Conservation (phyloP, 2,329 filamentous ascomycete genomes). For the Furcasterigmium sp. region DNA sequence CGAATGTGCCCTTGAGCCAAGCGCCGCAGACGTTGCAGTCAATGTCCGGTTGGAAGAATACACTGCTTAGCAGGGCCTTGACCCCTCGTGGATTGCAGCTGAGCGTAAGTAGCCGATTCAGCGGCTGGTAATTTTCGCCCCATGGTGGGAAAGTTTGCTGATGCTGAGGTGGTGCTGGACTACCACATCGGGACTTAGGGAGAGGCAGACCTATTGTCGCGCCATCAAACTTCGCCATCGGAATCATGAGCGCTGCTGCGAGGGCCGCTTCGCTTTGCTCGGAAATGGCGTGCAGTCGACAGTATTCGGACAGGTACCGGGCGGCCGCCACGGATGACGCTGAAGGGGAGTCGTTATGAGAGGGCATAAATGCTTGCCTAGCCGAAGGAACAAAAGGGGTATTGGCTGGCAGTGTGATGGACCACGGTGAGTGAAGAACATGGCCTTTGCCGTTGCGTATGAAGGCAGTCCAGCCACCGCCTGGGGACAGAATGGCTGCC, state of each 20-base stretch:
- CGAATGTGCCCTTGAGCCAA: conserved; percentile 14
- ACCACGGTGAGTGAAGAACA: conserved; percentile 8
- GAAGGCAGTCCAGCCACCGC: conserved; percentile 17
- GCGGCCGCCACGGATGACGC: conserved; percentile 15
- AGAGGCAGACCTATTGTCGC: conserved; percentile 7
- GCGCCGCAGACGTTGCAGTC: conserved; percentile 13
- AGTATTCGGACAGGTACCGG: conserved; percentile 19
- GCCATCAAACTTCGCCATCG: conserved; percentile 17
- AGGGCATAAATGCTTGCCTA: background rate
- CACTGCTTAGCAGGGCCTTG: conserved; percentile 12
- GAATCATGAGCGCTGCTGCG: conserved; percentile 19
- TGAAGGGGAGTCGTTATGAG: conserved; percentile 6
- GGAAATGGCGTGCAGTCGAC: conserved; percentile 16
- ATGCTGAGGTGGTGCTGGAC: background rate
- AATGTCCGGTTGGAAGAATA: conserved; percentile 14
- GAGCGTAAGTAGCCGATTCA: conserved; percentile 15
- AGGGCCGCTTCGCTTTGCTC: conserved; percentile 20
- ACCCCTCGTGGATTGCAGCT: conserved; percentile 12
- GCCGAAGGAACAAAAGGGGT: conserved; percentile 3
- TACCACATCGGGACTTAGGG: background rate
- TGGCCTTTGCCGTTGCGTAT: conserved; percentile 10
- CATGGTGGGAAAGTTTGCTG: background rate
- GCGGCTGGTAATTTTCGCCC: background rate
- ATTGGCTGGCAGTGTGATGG: conserved; percentile 11
- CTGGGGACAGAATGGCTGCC: conserved; percentile 17